Evolutionary conservation across 768 basidiomycete genomes (phyloP).

Genomic region (Ramaria rubella): DNA sequence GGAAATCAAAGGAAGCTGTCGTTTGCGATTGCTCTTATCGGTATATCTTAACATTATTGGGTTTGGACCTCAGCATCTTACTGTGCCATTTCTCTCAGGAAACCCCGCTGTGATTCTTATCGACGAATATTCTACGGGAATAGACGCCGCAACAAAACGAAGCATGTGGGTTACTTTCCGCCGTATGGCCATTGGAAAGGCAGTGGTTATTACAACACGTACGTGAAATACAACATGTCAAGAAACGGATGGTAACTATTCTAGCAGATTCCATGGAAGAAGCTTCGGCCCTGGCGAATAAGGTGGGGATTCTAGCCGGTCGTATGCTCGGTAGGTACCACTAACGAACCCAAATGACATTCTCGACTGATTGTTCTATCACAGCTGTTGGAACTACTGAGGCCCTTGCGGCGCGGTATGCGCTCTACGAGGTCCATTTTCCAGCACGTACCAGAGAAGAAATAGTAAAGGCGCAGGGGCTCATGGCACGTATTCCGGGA

Average conservation of each 20-base stretch:
- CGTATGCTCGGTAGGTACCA: conserved; percentile 51
- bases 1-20: conserved; percentile 76
- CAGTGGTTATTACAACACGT: conserved; percentile 69
- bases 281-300: conserved; percentile 67
- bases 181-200: conserved; percentile 58
- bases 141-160: conserved; percentile 77
- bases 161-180: conserved; percentile 77
- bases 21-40: conserved; percentile 70
- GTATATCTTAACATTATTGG: conserved; percentile 25
- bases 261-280: conserved; percentile 74
- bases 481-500: conserved; percentile 59
- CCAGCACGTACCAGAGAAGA: conserved; percentile 60
- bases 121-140: conserved; percentile 78
- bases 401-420: conserved; percentile 57
- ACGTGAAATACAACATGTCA: conserved; percentile 22
- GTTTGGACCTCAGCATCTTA: neutral
- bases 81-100: neutral
- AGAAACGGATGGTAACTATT: conserved; percentile 4
- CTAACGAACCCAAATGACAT: neutral
- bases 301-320: conserved; percentile 71
- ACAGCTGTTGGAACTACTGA: conserved; percentile 62
- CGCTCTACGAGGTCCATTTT: conserved; percentile 73
- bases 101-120: conserved; percentile 63
- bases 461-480: conserved; percentile 43
- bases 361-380: conserved; percentile 1